Evolutionary conservation across 2,329 filamentous ascomycete species (phyloP).

Genomic region (Pseudopithomyces maydicus): DNA sequence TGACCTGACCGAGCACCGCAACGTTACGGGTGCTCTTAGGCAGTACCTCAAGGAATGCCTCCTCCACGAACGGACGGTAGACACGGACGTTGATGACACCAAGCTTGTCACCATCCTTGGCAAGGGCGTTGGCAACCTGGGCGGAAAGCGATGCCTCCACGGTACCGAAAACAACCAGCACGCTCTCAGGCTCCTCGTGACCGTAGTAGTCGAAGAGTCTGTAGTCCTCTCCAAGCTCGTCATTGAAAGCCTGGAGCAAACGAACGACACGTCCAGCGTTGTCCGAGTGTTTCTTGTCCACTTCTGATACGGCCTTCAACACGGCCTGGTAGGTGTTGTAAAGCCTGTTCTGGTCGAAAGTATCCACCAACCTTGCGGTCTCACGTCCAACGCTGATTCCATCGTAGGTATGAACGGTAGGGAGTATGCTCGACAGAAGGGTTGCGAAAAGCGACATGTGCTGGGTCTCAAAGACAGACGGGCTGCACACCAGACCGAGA

Average conservation of each 20-base stretch:
- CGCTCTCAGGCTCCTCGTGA: constrained; percentile 76
- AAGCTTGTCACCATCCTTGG: constrained; percentile 74
- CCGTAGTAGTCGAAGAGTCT: constrained; percentile 93
- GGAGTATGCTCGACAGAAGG: constrained; percentile 75
- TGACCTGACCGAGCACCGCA: constrained; percentile 87
- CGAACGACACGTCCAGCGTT: constrained; percentile 73
- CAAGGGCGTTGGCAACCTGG: constrained; percentile 76
- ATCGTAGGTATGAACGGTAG: constrained; percentile 88
- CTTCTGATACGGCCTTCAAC: constrained; percentile 62
- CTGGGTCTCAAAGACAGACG: constrained; percentile 88
- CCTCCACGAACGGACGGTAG: constrained; percentile 94
- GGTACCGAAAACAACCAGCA: constrained; percentile 91
- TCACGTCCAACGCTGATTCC: constrained; percentile 82
- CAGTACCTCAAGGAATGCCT: constrained; percentile 84
- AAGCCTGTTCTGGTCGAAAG: constrained; percentile 74
- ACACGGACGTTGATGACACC: constrained; percentile 91
- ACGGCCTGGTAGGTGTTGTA: constrained; percentile 72
- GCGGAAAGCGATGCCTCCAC: constrained; percentile 85
- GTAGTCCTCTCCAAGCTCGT: constrained; percentile 92
- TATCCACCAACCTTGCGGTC: constrained; percentile 80
- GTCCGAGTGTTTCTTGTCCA: constrained; percentile 72
- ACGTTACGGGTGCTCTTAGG: constrained; percentile 77
- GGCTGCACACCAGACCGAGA: constrained; percentile 81
- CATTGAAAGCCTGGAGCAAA: constrained; percentile 77
- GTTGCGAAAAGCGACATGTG: constrained; percentile 94